Base-by-base conservation (phyloP, 352 stramenopile species). In the Aphanomyces invadans region DNA sequence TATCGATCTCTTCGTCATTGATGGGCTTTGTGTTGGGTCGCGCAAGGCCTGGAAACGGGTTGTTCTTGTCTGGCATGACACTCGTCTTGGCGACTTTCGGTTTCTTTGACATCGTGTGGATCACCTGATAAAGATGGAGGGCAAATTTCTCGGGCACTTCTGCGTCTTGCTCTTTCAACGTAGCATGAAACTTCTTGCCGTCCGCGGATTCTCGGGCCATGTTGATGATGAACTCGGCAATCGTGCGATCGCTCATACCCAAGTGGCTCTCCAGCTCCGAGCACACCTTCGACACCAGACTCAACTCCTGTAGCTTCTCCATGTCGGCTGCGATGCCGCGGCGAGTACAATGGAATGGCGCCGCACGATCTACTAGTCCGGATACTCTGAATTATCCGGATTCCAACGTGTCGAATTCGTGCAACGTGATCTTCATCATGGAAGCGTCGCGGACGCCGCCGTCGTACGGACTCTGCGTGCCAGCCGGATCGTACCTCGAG, bases 171-270 rank as follows among this genome's bases (percentile, higher is more conserved):
- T 72, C 69, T n/a, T 19, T 29, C 46, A 75, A 28, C 23, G n/a
- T 26, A 10, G 25, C 32, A 46, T 69, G 23, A 45, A 70, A 76
- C 9, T 9, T 33, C 46, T 63, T 49, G 11, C 33, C 31, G 63
- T 69, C 49, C 23, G 48, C 51, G 12, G 39, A 33, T 45, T 87
- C 73, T 53, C 90, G 81, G 49, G 95, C 86, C 62, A 96, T 74
- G 66, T 97, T 81, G 70, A 97, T 96, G 33, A 98, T 83, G 68
- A 98, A 98, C 82, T 98, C 95, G 11, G 96, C 88, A 55, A 99
- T 79, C 36, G 95, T 99, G 71, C 97, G 96, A 76, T 99, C 97
- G 63, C 88, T 93, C 74, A 99, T 88, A 39, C 92, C 92, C 57
- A 99, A 75, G 64, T 95, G 83, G 74, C 98, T 93, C 70, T 93